A percentile compares a stretch with the other conserved stretches of the same genome.
These are phyloP conservation scores for Fomitopsis schrenkii DNA, from an alignment of 1,284 basidiomycete species.

Conservation along the genomic window DNA sequence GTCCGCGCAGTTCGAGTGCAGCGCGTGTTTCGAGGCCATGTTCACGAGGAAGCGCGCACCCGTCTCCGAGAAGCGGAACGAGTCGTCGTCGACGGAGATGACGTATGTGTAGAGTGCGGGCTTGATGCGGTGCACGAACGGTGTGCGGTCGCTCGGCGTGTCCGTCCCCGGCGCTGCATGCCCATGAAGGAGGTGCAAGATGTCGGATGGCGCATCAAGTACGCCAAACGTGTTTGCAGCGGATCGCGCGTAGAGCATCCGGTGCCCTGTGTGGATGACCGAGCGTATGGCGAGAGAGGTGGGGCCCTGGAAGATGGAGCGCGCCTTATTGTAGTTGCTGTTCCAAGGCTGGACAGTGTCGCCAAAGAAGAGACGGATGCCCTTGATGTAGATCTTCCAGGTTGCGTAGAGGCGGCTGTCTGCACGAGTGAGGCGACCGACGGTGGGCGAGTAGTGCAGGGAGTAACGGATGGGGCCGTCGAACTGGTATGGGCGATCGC, in stretches of 20 bases:
- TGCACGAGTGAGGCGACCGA: conserved; percentile 57
- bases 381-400: conserved; percentile 72
- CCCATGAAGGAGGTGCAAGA: conserved; percentile 46
- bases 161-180: conserved; percentile 7
- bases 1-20: conserved; percentile 37
- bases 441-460: conserved; percentile 60
- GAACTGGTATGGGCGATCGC: conserved; percentile 53
- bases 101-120: conserved; percentile 78
- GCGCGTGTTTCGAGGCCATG: conserved; percentile 66
- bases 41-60: conserved; percentile 79
- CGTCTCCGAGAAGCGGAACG: conserved; percentile 74
- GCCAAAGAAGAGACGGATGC: conserved; percentile 55
- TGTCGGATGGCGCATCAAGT: conserved; percentile 42
- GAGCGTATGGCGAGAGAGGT: conserved; percentile 57
- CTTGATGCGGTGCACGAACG: conserved; percentile 54
- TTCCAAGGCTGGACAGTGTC: conserved; percentile 66
- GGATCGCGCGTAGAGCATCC: conserved; percentile 68
- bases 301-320: conserved; percentile 65
- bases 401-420: conserved; percentile 73
- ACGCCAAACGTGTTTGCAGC: conserved; percentile 60
- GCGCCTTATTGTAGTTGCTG: conserved; percentile 58
- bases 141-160: conserved; percentile 10
- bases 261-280: conserved; percentile 66
- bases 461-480: conserved; percentile 71
- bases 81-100: conserved; percentile 64